These are phyloP conservation scores for Coemansia sp. DNA, from an alignment of 192 early-diverging fungal species.

Conservation along the genomic window DNA sequence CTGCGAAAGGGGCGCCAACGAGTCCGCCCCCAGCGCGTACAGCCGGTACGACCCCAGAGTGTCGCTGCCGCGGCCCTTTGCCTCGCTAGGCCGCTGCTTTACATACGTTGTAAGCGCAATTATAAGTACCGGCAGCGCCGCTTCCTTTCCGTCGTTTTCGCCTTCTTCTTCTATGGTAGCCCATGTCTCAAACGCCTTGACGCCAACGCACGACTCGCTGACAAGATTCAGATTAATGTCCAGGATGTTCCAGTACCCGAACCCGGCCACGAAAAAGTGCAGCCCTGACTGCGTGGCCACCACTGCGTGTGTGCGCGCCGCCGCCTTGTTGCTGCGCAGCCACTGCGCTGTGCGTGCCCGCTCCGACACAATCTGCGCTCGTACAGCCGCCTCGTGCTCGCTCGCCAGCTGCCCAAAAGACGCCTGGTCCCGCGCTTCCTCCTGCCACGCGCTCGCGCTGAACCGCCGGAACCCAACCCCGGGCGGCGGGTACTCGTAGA, in stretches of 20 bases:
- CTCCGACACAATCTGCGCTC: slow-evolving; percentile 24
- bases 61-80: slow-evolving; percentile 5
- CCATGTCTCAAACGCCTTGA: slow-evolving; percentile 47
- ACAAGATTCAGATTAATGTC: slow-evolving; percentile 32
- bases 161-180: neutral
- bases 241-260: slow-evolving; percentile 50
- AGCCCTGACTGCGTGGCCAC: slow-evolving; percentile 42
- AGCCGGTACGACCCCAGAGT: slow-evolving; percentile 29
- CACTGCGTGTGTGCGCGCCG: slow-evolving; percentile 34
- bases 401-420: neutral
- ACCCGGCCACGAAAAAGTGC: slow-evolving; percentile 44
- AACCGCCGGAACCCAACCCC: slow-evolving; percentile 38
- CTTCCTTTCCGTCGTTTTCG: neutral
- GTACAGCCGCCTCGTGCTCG: slow-evolving; percentile 12
- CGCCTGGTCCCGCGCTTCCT: slow-evolving; percentile 15
- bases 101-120: slow-evolving; percentile 46
- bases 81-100: slow-evolving; percentile 19
- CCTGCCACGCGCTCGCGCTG: neutral
- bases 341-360: slow-evolving; percentile 21
- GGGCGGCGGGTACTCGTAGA: slow-evolving; percentile 41
- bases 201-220: slow-evolving; percentile 44
- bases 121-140: slow-evolving; percentile 20
- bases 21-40: slow-evolving; percentile 39
- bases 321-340: slow-evolving; percentile 13
- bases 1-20: slow-evolving; percentile 25